Evolutionary conservation across 1,284 basidiomycete genomes (phyloP).

Genomic region (Trichosporon sp.): DNA sequence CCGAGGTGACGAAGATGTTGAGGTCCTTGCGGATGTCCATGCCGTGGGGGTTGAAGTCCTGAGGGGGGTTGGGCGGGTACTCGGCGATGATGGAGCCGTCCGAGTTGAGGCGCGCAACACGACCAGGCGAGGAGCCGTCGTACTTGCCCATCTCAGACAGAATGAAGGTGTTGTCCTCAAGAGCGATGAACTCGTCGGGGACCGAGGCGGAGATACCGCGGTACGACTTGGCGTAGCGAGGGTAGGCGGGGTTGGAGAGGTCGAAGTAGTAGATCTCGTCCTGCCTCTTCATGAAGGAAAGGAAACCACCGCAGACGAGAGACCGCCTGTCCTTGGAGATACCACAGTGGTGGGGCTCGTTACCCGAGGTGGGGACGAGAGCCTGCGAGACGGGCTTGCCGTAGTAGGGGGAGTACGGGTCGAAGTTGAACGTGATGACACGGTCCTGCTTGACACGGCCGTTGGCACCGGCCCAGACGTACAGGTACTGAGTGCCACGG

Average conservation of each 20-base stretch:
- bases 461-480: constrained; percentile 17
- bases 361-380: constrained; percentile 4
- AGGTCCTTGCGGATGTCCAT: constrained; percentile 18
- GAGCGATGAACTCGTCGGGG: constrained; percentile 17
- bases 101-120: constrained; percentile 9
- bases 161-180: constrained; percentile 14
- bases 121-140: constrained; percentile 11
- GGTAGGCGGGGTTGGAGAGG: constrained; percentile 12
- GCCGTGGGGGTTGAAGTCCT: constrained; percentile 19
- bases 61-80: constrained; percentile 10
- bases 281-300: constrained; percentile 14
- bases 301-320: constrained; percentile 18
- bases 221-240: background rate
- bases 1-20: constrained; percentile 17
- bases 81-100: constrained; percentile 14
- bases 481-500: constrained; percentile 15
- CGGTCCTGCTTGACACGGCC: constrained; percentile 14
- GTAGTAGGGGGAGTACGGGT: constrained; percentile 12
- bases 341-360: constrained; percentile 23
- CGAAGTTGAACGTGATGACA: constrained; percentile 19
- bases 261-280: constrained; percentile 18
- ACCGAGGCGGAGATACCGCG: constrained; percentile 6
- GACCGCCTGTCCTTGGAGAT: constrained; percentile 2
- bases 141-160: constrained; percentile 17
- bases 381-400: constrained; percentile 13